A percentile compares a stretch with the other conserved stretches of the same genome.
phyloP scores from a whole-genome alignment of 768 basidiomycete species.

The Xanthoconium purpureum region DNA sequence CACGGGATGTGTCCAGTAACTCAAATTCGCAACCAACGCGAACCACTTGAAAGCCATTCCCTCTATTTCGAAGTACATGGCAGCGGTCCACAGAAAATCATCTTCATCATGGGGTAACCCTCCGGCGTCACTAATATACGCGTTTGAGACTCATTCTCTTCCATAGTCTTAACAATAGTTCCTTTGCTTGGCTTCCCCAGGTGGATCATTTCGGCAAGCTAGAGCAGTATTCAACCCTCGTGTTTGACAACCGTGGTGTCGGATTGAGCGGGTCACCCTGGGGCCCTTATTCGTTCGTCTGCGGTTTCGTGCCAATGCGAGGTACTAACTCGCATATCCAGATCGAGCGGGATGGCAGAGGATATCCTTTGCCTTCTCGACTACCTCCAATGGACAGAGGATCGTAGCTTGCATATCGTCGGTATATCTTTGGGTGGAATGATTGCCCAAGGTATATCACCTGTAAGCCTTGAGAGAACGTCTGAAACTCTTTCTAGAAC shows the following conservation, averaged over 20 bases:
- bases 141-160: slow-evolving; percentile 4
- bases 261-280: slow-evolving; percentile 68
- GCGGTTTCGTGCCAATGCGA: neutral
- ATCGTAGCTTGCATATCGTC: slow-evolving; percentile 63
- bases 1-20: slow-evolving; percentile 79
- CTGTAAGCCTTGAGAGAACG: neutral
- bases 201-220: slow-evolving; percentile 60
- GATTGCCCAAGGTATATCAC: slow-evolving; percentile 68
- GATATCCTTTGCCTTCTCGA: slow-evolving; percentile 67
- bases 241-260: slow-evolving; percentile 84
- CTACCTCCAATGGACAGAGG: slow-evolving; percentile 65
- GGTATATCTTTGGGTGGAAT: slow-evolving; percentile 82
- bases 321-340: slow-evolving; percentile 24
- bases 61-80: slow-evolving; percentile 67
- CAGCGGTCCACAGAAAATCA: slow-evolving; percentile 54
- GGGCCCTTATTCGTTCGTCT: slow-evolving; percentile 72
- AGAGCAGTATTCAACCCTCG: slow-evolving; percentile 56
- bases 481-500: slow-evolving; percentile 42
- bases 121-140: neutral
- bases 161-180: slow-evolving; percentile 55
- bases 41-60: too few relatives aligned
- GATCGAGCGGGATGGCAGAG: slow-evolving; percentile 75
- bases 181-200: slow-evolving; percentile 63
- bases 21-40: slow-evolving; percentile 4
- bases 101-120: slow-evolving; percentile 73